These are phyloP conservation scores for Verticillium dahliae DNA, from an alignment of 2,329 filamentous ascomycete species.

Conservation along the genomic window DNA sequence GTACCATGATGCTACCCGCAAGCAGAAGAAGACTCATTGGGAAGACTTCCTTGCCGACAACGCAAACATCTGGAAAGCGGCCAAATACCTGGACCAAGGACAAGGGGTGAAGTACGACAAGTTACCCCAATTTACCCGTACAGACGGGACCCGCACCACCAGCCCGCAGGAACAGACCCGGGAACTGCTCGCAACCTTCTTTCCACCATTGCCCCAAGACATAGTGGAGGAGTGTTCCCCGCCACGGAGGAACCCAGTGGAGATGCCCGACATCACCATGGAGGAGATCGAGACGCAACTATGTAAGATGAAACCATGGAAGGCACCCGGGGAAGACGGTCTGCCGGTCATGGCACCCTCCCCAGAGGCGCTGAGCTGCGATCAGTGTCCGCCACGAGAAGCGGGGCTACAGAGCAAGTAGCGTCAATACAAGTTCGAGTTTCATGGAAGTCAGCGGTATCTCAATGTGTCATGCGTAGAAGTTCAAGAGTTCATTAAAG, in stretches of 20 bases:
- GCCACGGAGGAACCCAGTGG: constrained; percentile 3
- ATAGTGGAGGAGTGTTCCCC: constrained; percentile 13
- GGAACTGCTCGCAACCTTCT: constrained; percentile 14
- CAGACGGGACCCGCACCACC: constrained; percentile 9
- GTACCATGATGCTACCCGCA: constrained; percentile 16
- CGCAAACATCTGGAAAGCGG: constrained; percentile 20
- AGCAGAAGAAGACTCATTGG: constrained; percentile 17
- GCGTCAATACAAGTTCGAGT: too few species aligned
- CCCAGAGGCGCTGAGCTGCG: too few species aligned
- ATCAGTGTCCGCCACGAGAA: too few species aligned
- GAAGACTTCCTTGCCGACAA: constrained; percentile 18
- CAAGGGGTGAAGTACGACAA: constrained; percentile 12
- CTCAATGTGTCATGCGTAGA: too few species aligned
- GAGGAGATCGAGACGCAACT: constrained; percentile 14
- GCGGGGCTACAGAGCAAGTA: too few species aligned
- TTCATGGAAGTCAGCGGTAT: too few species aligned
- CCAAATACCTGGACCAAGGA: constrained; percentile 17
- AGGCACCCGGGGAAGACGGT: constrained; percentile 8
- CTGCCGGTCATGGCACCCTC: not conserved
- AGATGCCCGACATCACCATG: constrained; percentile 10
- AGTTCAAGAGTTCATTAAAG: too few species aligned
- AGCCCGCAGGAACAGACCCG: constrained; percentile 10
- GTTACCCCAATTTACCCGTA: constrained; percentile 13
- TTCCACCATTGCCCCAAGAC: constrained; percentile 11
- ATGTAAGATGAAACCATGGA: constrained; percentile 13